These are phyloP conservation scores for Ogataea corticis DNA, from an alignment of 805 yeast genomes.

Conservation along the genomic window DNA sequence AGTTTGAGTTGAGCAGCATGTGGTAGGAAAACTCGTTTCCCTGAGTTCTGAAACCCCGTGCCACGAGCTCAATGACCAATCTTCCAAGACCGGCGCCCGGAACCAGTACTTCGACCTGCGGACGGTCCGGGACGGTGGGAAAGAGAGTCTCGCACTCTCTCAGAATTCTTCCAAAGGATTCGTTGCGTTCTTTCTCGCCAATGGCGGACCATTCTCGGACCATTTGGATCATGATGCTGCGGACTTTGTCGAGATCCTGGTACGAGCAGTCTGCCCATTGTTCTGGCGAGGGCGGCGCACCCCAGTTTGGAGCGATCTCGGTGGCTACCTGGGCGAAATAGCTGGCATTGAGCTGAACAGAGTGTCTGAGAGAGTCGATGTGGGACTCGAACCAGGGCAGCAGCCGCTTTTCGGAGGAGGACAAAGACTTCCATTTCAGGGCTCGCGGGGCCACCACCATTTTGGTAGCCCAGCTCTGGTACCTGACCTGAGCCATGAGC, in stretches of 20 bases:
- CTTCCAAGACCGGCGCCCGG: constrained; percentile 72
- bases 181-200: constrained; percentile 47
- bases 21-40: constrained; percentile 69
- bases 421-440: constrained; percentile 37
- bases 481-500: constrained; percentile 33
- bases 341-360: constrained; percentile 45
- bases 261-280: constrained; percentile 44
- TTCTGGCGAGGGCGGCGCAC: constrained; percentile 36
- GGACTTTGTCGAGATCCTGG: constrained; percentile 56
- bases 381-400: constrained; percentile 53
- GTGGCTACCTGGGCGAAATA: constrained; percentile 46
- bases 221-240: constrained; percentile 55
- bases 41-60: constrained; percentile 57
- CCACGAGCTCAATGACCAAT: constrained; percentile 54
- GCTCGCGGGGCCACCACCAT: constrained; percentile 35
- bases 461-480: constrained; percentile 36
- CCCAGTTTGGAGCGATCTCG: constrained; percentile 51
- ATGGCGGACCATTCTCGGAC: constrained; percentile 62
- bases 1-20: constrained; percentile 59
- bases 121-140: constrained; percentile 41
- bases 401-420: constrained; percentile 41
- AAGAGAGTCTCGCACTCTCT: constrained; percentile 35
- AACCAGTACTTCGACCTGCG: constrained; percentile 45
- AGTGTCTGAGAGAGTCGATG: constrained; percentile 39
- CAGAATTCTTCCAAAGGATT: constrained; percentile 41